Base-by-base conservation (phyloP, 2,329 filamentous ascomycete genomes). In the Fonsecaea multimorphosa region DNA sequence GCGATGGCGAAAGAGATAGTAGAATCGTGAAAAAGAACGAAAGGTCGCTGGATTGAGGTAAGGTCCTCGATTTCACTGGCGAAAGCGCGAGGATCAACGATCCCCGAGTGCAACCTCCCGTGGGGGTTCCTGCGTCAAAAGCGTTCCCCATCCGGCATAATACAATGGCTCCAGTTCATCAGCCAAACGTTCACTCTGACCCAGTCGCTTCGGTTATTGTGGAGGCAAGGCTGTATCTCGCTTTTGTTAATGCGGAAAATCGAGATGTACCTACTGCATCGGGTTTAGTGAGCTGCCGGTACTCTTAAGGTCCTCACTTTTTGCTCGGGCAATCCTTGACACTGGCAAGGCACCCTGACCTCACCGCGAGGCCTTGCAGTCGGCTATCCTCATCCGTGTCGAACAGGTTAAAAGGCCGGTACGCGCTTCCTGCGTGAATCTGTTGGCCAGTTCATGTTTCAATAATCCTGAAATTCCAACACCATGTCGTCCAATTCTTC, bases 251-350 rank as follows among this genome's bases (percentile, higher is more conserved):
- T 16, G 22, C 44, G 8, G 44, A 27, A 12, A 12, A 24, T 49
- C 44, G 44, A 49, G 44, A 24, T 54, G 52, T 19, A 32, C 32
- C 52, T 36, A 14, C 52, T 32, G 27, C 27, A 36, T 36, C 12
- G 27, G 27, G 52, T 32, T 36, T 54, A 54, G 32, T 54, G 3
- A 24, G 14, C 14, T n/a, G 6, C 12, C 9, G 2, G 32, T 54
- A 32, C 52, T 27, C 32, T 62, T 62, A 62, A 62, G 59, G 59
- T 62, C 59, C 59, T 62, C 59, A 62, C 36, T 62, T 62, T 62
- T 34, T 8, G 32, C 34, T 34, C n/a, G 44, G 55, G 19, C 16
- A 14, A n/a, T 22, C 31, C 49, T 51, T 40, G 7, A 31, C 2
- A n/a, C 22, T 57, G 14, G 8, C 34, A n/a, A 40, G 19, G 16